Percentiles rank a stretch among this genome's conserved stretches.
Conservation (phyloP, 1,284 basidiomycete species). For the Coniferiporia weirii region DNA sequence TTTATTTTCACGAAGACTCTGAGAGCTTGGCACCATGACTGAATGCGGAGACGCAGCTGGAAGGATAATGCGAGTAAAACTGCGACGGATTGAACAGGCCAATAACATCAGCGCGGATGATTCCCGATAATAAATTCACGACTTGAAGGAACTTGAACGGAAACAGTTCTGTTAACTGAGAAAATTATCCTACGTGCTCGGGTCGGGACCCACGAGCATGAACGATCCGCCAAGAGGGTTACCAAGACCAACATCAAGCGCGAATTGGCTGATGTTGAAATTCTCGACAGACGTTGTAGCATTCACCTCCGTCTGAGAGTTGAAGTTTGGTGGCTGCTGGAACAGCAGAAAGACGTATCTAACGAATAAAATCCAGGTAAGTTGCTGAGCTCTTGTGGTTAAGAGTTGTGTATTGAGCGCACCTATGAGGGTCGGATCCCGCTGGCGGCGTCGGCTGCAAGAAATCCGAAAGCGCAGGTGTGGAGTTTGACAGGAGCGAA, state of each 20-base stretch:
- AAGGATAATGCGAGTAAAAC: no score
- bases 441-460: conserved; percentile 46
- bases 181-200: conserved; percentile 9
- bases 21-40: no score
- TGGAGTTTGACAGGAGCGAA: conserved; percentile 34
- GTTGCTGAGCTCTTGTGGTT: background rate
- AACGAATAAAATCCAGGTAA: conserved; percentile 18
- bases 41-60: no score
- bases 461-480: conserved; percentile 41
- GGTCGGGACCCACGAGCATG: conserved; percentile 41
- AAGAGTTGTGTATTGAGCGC: conserved; percentile 12
- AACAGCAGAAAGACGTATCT: conserved; percentile 46
- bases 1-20: no score
- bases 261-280: conserved; percentile 46
- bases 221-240: conserved; percentile 46
- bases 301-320: conserved; percentile 36
- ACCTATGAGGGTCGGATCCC: conserved; percentile 50
- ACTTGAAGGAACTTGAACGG: no score
- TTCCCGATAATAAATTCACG: no score
- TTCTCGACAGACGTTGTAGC: conserved; percentile 32
- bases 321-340: conserved; percentile 40
- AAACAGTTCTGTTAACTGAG: background rate
- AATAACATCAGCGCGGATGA: no score
- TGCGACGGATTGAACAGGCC: no score
- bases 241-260: conserved; percentile 37